Conservation (phyloP, 2,329 filamentous ascomycete species). For the Calonectria pteridis region DNA sequence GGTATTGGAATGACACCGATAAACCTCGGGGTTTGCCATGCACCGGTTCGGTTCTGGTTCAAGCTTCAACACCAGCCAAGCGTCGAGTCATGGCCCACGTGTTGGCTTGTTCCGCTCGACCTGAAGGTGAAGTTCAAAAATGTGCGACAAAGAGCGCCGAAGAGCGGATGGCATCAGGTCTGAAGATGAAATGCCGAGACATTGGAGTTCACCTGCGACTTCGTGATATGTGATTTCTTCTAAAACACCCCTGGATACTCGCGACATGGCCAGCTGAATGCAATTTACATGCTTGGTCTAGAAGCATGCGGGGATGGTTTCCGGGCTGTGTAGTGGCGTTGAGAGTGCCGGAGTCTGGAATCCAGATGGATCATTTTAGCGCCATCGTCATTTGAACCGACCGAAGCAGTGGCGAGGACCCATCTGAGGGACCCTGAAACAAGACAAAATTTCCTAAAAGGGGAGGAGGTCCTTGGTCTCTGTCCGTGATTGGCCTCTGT, state of each 20-base stretch:
- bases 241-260: too few relatives aligned
- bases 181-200: too few relatives aligned
- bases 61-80: background rate
- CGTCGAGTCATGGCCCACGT: background rate
- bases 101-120: background rate
- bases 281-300: background rate
- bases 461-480: background rate
- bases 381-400: background rate
- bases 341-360: background rate
- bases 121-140: background rate
- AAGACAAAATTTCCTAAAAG: background rate
- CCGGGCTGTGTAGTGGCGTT: background rate
- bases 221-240: too few relatives aligned
- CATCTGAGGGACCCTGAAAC: background rate
- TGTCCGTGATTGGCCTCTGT: background rate
- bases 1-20: background rate
- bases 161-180: background rate
- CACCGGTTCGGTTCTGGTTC: background rate
- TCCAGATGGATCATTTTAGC: background rate
- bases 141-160: too few relatives aligned
- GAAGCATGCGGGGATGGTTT: constrained; percentile 1
- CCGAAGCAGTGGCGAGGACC: background rate
- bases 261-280: background rate
- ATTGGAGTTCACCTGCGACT: too few relatives aligned
- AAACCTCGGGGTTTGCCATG: background rate